phyloP scores from a whole-genome alignment of 805 yeast genomes.

The Saturnispora quitensis region DNA sequence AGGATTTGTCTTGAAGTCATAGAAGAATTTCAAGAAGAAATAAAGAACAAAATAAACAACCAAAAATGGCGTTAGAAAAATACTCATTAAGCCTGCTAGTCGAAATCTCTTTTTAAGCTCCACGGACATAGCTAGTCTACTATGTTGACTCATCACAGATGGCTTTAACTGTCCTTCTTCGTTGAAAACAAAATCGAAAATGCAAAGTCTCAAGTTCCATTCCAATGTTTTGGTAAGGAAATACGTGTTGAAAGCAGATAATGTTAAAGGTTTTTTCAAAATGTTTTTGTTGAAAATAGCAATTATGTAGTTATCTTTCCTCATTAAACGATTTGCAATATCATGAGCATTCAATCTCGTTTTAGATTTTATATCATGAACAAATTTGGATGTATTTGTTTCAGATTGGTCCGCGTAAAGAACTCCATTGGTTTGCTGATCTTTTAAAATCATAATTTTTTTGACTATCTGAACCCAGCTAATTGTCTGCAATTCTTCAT shows the following conservation, averaged over 20 bases:
- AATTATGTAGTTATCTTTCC: slow-evolving; percentile 88
- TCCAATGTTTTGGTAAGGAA: slow-evolving; percentile 80
- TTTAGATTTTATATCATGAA: slow-evolving; percentile 57
- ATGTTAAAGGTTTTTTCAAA: slow-evolving; percentile 53
- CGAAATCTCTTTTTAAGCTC: slow-evolving; percentile 74
- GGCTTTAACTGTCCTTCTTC: slow-evolving; percentile 74
- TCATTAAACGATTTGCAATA: slow-evolving; percentile 91
- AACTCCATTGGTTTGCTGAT: slow-evolving; percentile 76
- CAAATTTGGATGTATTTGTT: slow-evolving; percentile 8
- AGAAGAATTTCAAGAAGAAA: slow-evolving; percentile 84
- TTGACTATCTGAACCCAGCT: slow-evolving; percentile 86
- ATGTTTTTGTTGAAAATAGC: slow-evolving; percentile 78
- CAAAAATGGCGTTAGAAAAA: slow-evolving; percentile 76
- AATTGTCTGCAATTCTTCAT: slow-evolving; percentile 82
- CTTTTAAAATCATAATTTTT: slow-evolving; percentile 62
- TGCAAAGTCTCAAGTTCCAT: slow-evolving; percentile 87
- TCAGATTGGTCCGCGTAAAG: slow-evolving; percentile 33
- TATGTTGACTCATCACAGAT: slow-evolving; percentile 58
- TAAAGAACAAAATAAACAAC: slow-evolving; percentile 74
- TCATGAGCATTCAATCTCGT: slow-evolving; percentile 82
- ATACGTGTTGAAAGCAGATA: slow-evolving; percentile 20
- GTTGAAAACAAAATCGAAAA: slow-evolving; percentile 79
- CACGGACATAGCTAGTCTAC: slow-evolving; percentile 53
- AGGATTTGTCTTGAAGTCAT: slow-evolving; percentile 86
- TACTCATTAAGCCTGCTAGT: slow-evolving; percentile 79